These are phyloP conservation scores for Leccinellum luteum DNA, from an alignment of 768 basidiomycete genomes.

Conservation along the genomic window DNA sequence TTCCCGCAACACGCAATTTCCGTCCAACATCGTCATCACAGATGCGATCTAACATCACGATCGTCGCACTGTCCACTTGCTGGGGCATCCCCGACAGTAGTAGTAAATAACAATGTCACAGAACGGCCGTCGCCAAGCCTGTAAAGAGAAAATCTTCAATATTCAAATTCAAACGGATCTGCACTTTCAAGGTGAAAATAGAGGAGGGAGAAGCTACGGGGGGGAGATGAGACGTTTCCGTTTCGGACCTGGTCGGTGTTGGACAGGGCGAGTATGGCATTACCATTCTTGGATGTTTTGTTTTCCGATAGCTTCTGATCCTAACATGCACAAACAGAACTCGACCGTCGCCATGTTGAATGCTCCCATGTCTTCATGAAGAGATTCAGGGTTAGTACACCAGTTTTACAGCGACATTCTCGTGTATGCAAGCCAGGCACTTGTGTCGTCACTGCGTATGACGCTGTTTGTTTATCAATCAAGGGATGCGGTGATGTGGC, in stretches of 20 bases:
- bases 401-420: neutral
- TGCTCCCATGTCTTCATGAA: neutral
- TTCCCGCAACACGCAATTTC: constrained; percentile 59
- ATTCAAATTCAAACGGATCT: constrained; percentile 1
- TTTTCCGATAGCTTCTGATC: constrained; percentile 28
- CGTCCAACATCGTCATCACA: constrained; percentile 38
- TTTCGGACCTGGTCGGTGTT: neutral
- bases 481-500: constrained; percentile 21
- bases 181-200: constrained; percentile 1
- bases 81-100: constrained; percentile 40
- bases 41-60: constrained; percentile 43
- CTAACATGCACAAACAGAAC: constrained; percentile 26
- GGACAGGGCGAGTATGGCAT: neutral
- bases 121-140: neutral
- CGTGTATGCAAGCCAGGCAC: constrained; percentile 11
- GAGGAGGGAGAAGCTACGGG: neutral
- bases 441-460: constrained; percentile 15
- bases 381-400: neutral
- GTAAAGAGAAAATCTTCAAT: neutral
- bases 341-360: constrained; percentile 2
- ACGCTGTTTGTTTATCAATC: constrained; percentile 11
- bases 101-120: neutral
- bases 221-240: neutral
- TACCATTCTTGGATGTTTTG: constrained; percentile 17
- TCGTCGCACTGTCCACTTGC: constrained; percentile 46